Percentiles rank a stretch among this genome's conserved stretches.
Evolutionary conservation across 225 moss, liverwort and hornwort genomes (phyloP).

Genomic region (Pleurozium schreberi): DNA sequence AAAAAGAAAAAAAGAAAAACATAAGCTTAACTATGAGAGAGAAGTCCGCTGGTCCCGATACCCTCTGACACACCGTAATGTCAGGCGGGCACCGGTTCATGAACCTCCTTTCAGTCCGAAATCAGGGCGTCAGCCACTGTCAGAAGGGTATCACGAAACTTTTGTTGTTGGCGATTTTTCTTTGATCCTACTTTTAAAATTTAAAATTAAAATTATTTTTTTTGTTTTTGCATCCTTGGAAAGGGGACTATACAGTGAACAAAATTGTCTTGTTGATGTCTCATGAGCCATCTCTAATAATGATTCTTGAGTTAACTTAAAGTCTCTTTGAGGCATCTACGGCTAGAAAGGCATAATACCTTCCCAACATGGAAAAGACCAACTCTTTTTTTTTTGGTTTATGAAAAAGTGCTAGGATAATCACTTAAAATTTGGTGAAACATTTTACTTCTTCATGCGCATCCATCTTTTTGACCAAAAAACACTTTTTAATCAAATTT

Average conservation of each 20-base stretch:
- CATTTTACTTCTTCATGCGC: too few relatives aligned
- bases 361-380: not conserved
- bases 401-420: too few relatives aligned
- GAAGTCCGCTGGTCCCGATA: not conserved
- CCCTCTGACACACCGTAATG: not conserved
- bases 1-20: not conserved
- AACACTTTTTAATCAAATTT: too few relatives aligned
- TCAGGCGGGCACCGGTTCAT: not conserved
- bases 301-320: too few relatives aligned
- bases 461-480: too few relatives aligned
- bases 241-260: not conserved
- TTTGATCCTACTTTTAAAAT: too few relatives aligned
- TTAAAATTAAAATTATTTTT: too few relatives aligned
- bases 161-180: not conserved
- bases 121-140: not conserved
- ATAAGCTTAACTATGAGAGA: not conserved
- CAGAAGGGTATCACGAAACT: not conserved
- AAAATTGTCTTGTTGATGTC: not conserved
- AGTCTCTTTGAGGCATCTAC: too few relatives aligned
- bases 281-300: not conserved
- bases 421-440: too few relatives aligned
- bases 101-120: not conserved
- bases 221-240: not conserved
- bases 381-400: too few relatives aligned
- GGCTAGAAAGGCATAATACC: not conserved